A percentile compares a stretch with the other conserved stretches of the same genome.
Conservation (phyloP, 148 eudicot species). For the Fagopyrum esculentum region DNA sequence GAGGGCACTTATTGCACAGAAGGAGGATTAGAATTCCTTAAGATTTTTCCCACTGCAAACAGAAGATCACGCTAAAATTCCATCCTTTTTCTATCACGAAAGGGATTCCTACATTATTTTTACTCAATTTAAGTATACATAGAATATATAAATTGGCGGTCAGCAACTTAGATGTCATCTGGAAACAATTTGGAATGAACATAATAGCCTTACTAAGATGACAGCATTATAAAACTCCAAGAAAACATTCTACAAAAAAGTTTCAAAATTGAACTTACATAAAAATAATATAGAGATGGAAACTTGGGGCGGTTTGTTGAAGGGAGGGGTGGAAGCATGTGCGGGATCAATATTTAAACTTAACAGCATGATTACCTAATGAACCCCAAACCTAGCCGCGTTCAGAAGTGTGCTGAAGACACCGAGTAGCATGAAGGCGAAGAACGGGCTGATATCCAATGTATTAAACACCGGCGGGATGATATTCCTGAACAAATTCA, state of each 20-base stretch:
- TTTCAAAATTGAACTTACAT: neutral
- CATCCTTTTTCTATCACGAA: too few relatives aligned
- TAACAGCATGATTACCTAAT: neutral
- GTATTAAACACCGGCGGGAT: constrained; percentile 61
- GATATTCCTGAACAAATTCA: constrained; percentile 59
- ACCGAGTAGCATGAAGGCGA: constrained; percentile 65
- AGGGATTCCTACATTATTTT: too few relatives aligned
- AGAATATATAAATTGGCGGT: neutral
- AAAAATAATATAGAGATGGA: neutral
- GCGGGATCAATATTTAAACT: neutral
- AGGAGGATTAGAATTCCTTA: too few relatives aligned
- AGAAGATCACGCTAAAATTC: too few relatives aligned
- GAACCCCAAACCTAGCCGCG: constrained; percentile 8
- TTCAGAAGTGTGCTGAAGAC: constrained; percentile 28
- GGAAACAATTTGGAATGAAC: too few relatives aligned
- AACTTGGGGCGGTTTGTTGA: neutral
- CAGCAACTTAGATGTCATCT: neutral
- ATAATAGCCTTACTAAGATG: neutral
- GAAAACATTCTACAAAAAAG: neutral
- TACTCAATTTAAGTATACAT: neutral
- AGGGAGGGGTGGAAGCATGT: neutral
- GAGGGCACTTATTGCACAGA: too few relatives aligned
- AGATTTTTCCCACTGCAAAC: too few relatives aligned
- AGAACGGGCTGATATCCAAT: constrained; percentile 66
- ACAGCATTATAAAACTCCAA: neutral